A percentile compares a stretch with the other conserved stretches of the same genome.
Conservation (phyloP, 352 stramenopile genomes). For the Aphanomyces stellatus region DNA sequence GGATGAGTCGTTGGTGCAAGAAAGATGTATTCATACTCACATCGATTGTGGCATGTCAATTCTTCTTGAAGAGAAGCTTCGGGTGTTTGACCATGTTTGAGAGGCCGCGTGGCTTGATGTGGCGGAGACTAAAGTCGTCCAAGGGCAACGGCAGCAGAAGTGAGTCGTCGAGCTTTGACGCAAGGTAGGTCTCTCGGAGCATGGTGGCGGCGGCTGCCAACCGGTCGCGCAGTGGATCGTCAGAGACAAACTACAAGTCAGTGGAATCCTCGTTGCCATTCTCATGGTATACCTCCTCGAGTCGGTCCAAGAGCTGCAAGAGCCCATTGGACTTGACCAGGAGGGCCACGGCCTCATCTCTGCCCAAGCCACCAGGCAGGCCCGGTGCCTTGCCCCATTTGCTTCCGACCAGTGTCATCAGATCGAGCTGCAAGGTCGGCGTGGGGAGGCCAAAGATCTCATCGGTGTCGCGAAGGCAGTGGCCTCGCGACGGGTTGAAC, state of each 20-base stretch:
- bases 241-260: slow-evolving; percentile 31
- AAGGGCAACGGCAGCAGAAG: too few relatives aligned
- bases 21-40: too few relatives aligned
- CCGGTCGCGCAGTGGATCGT: slow-evolving; percentile 36
- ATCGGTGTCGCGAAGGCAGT: slow-evolving; percentile 51
- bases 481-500: slow-evolving; percentile 59
- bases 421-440: slow-evolving; percentile 46
- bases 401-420: slow-evolving; percentile 47
- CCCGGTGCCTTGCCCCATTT: slow-evolving; percentile 53
- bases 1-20: too few relatives aligned
- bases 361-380: slow-evolving; percentile 38
- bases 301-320: slow-evolving; percentile 45
- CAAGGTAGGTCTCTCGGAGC: slow-evolving; percentile 57
- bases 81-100: too few relatives aligned
- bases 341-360: slow-evolving; percentile 50
- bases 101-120: too few relatives aligned
- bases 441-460: slow-evolving; percentile 41
- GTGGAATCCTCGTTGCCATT: too few relatives aligned
- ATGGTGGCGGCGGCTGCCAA: slow-evolving; percentile 55
- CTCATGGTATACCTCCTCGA: slow-evolving; percentile 48
- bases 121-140: too few relatives aligned
- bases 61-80: too few relatives aligned
- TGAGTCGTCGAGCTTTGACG: slow-evolving; percentile 49
- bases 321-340: slow-evolving; percentile 51
- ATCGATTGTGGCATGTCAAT: too few relatives aligned